Base-by-base conservation (phyloP, 1,284 basidiomycete genomes). In the Puccinia horiana region DNA sequence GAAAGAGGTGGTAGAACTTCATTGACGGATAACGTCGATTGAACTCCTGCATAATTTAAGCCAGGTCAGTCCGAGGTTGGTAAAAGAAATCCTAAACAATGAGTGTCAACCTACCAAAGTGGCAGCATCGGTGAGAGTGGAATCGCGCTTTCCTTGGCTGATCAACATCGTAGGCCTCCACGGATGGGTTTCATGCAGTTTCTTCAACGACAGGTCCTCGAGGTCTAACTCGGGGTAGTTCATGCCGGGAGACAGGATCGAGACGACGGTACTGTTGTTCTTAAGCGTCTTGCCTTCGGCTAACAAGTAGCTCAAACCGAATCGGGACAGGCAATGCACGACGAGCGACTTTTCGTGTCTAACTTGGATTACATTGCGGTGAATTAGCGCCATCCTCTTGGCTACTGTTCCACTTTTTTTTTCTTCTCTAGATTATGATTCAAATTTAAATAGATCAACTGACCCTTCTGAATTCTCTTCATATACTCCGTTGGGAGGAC, bases 241-340 rank as follows among this genome's bases (percentile, higher is more conserved):
- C 4, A 83, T 86, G 1, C 84, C 86, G 0, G 87, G 87, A 9
- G 86, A 84, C 16, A 85, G 85, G 23, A 88, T 84, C 75, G 84
- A 84, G 40, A 86, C 81, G 29, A 86, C 84, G 8, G 85, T 83
- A 47, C 79, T 75, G 18, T 67, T 29, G 2, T 84, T 78, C 69
- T 86, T 87, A 82, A 88, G 84, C 11, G 85, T 85, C 11, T 84
- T 85, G 0, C 84, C 81, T 58, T 85, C 83, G 8, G 86, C 84
- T 47, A 88, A 85, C 5, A 85, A 82, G 67, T 87, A 85, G 16
- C 86, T 86, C 47, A 88, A 81, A 0, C 85, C 86, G 76, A 87
- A 86, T 16, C 87, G 86, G 11, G 86, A 86, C 18, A 88, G 83
- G 11, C 85, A 85, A 76, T 88, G 87, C 26, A 88, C 85, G 29